Conservation (phyloP, 805 yeast genomes). For the Spathaspora hagerdaliae region DNA sequence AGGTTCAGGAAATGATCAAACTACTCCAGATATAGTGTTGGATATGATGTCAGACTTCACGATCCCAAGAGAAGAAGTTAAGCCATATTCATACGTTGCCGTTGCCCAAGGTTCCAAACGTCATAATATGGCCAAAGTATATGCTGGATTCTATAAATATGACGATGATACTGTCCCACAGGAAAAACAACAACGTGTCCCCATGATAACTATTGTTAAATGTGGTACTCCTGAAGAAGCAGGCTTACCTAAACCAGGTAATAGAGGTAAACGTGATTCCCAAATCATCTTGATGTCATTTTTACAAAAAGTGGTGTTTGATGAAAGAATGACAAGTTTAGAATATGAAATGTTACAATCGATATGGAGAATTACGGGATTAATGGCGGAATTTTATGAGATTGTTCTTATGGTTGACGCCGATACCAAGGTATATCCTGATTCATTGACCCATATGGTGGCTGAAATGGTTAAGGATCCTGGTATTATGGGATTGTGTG, state of each 20-base stretch:
- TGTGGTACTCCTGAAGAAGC: slow-evolving; percentile 86
- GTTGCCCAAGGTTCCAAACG: slow-evolving; percentile 93
- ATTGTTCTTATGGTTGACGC: slow-evolving; percentile 91
- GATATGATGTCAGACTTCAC: slow-evolving; percentile 76
- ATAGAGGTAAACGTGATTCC: slow-evolving; percentile 94
- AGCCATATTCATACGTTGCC: slow-evolving; percentile 86
- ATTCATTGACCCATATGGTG: slow-evolving; percentile 82
- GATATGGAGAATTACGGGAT: slow-evolving; percentile 80
- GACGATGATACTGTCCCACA: slow-evolving; percentile 69
- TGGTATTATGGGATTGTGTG: slow-evolving; percentile 86
- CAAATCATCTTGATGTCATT: slow-evolving; percentile 89
- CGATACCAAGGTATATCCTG: slow-evolving; percentile 85
- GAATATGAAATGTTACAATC: slow-evolving; percentile 73
- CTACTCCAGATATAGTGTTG: slow-evolving; percentile 88
- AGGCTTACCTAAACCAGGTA: slow-evolving; percentile 68
- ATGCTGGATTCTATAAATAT: slow-evolving; percentile 90
- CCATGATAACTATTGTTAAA: slow-evolving; percentile 73
- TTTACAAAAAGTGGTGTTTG: slow-evolving; percentile 80
- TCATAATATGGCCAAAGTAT: slow-evolving; percentile 96
- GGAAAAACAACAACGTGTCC: slow-evolving; percentile 83
- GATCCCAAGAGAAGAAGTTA: slow-evolving; percentile 68
- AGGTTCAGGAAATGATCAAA: slow-evolving; percentile 84
- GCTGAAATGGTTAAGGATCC: slow-evolving; percentile 90
- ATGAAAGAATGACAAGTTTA: slow-evolving; percentile 90
- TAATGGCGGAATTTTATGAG: slow-evolving; percentile 81